Conservation (phyloP, 352 stramenopile species). For the Phytopythium delawarense region DNA sequence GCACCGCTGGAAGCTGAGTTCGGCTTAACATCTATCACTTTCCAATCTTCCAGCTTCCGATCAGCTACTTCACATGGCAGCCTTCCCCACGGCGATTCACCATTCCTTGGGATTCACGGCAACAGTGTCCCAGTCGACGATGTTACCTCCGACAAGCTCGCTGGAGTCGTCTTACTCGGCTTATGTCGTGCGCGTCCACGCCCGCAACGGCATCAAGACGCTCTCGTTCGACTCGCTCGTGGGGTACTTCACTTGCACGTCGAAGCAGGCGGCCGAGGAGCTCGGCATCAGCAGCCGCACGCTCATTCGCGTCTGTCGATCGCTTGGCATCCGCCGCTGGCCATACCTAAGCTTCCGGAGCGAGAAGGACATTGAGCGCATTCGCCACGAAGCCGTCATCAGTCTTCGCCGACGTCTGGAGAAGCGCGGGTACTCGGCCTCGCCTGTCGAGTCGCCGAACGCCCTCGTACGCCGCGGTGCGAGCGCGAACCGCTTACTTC, state of each 20-base stretch:
- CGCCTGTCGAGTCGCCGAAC: constrained; percentile 22
- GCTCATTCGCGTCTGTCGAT: constrained; percentile 47
- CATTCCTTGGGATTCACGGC: background rate
- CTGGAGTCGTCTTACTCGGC: constrained; percentile 20
- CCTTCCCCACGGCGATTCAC: background rate
- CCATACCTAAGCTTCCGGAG: constrained; percentile 50
- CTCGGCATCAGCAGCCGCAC: constrained; percentile 47
- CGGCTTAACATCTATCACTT: background rate
- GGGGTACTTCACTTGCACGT: constrained; percentile 39
- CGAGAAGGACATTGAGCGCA: constrained; percentile 49
- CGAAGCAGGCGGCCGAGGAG: constrained; percentile 49
- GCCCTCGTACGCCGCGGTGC: constrained; percentile 49
- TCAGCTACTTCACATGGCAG: constrained; percentile 1
- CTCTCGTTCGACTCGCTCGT: constrained; percentile 43
- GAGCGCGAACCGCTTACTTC: constrained; percentile 66
- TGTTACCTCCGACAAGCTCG: background rate
- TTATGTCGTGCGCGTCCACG: constrained; percentile 31
- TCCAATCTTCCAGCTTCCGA: constrained; percentile 3
- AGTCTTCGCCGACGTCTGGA: constrained; percentile 42
- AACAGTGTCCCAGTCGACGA: background rate
- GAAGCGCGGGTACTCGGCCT: constrained; percentile 12
- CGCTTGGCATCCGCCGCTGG: constrained; percentile 44
- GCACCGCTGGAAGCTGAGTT: background rate
- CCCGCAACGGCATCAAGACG: constrained; percentile 37
- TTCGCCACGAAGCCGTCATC: constrained; percentile 46